A percentile compares a stretch with the other conserved stretches of the same genome.
Conservation (phyloP, 352 stramenopile species). For the Blastocystis sp. region DNA sequence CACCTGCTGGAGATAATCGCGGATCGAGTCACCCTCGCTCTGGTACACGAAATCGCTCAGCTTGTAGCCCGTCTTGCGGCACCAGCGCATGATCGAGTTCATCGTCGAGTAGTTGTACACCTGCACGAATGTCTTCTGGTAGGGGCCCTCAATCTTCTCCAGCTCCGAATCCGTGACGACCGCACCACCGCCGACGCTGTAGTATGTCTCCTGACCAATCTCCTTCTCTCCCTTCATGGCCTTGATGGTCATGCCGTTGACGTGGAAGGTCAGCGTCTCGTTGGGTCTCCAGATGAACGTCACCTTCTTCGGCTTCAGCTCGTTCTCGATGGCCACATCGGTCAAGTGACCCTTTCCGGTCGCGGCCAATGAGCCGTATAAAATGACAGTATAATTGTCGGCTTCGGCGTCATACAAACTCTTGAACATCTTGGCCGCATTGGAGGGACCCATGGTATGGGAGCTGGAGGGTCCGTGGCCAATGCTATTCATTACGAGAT, state of each 20-base stretch:
- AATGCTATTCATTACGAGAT: constrained; percentile 31
- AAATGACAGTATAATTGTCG: constrained; percentile 58
- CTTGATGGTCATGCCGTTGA: constrained; percentile 71
- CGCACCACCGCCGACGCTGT: constrained; percentile 70
- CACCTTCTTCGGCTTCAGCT: constrained; percentile 67
- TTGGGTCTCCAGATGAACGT: constrained; percentile 68
- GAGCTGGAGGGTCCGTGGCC: constrained; percentile 70
- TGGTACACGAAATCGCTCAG: constrained; percentile 67
- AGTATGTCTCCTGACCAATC: constrained; percentile 70
- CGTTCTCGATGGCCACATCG: constrained; percentile 70
- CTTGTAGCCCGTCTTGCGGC: constrained; percentile 54
- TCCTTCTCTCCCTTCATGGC: constrained; percentile 41
- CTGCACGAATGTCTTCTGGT: constrained; percentile 59
- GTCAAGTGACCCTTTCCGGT: constrained; percentile 71
- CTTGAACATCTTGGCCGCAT: constrained; percentile 69
- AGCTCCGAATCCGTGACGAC: constrained; percentile 70
- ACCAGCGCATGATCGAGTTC: constrained; percentile 68
- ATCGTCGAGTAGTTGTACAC: constrained; percentile 70
- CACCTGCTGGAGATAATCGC: constrained; percentile 65
- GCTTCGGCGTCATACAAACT: constrained; percentile 24
- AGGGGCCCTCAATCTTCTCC: constrained; percentile 56
- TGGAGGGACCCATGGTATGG: constrained; percentile 71
- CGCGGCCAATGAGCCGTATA: constrained; percentile 70
- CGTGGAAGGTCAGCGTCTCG: constrained; percentile 68
- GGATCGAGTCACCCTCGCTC: constrained; percentile 70